phyloP scores from a whole-genome alignment of 1,284 basidiomycete species.

The Leccinum pallidistipes region DNA sequence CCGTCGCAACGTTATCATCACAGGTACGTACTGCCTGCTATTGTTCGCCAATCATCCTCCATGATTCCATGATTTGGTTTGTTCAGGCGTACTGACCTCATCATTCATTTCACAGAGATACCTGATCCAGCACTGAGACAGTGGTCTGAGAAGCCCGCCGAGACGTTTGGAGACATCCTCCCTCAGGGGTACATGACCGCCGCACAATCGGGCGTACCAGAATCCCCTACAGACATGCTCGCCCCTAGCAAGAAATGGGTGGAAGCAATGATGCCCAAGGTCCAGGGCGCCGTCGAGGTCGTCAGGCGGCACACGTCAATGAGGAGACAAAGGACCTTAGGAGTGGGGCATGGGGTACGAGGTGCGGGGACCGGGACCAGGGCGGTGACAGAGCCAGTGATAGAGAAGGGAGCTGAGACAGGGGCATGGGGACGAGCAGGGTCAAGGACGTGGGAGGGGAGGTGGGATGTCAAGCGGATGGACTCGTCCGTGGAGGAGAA shows the following conservation, averaged over 20 bases:
- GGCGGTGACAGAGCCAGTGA: neutral
- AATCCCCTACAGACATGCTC: slow-evolving; percentile 5
- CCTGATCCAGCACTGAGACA: slow-evolving; percentile 20
- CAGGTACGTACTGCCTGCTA: slow-evolving; percentile 17
- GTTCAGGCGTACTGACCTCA: neutral
- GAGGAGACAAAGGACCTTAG: neutral
- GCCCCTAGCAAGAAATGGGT: slow-evolving; percentile 29
- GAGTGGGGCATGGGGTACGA: neutral
- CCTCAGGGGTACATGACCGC: slow-evolving; percentile 45
- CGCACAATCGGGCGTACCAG: slow-evolving; percentile 12
- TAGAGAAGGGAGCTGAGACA: neutral
- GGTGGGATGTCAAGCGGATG: slow-evolving; percentile 13
- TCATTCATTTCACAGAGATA: slow-evolving; percentile 13
- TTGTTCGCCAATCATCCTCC: neutral
- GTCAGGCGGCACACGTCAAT: slow-evolving; percentile 25
- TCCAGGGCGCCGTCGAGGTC: slow-evolving; percentile 36
- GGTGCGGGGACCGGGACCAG: neutral
- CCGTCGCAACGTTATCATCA: slow-evolving; percentile 31
- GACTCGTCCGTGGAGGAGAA: slow-evolving; percentile 22
- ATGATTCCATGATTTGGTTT: neutral
- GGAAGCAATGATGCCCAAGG: slow-evolving; percentile 37
- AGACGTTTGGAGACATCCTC: slow-evolving; percentile 49
- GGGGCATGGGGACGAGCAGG: neutral
- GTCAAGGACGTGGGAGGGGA: neutral
- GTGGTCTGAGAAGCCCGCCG: slow-evolving; percentile 22